phyloP scores from a whole-genome alignment of 2,329 filamentous ascomycete species.

The Amauroascus niger region DNA sequence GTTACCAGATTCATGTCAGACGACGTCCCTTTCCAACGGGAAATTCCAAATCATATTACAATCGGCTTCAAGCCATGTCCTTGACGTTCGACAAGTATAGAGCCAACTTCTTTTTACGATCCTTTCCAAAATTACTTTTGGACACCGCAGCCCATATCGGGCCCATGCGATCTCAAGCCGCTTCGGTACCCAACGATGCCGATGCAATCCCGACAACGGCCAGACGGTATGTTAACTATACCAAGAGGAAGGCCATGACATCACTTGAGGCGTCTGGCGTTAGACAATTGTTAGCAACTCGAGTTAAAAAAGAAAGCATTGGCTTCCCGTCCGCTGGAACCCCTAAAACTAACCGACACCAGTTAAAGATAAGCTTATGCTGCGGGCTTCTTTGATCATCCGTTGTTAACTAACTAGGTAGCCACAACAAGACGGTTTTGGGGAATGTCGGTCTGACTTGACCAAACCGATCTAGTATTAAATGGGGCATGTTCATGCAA shows the following conservation, averaged over 20 bases:
- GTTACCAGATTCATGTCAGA: neutral
- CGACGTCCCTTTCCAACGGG: neutral
- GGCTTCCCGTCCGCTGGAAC: conserved; percentile 2
- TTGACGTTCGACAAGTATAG: neutral
- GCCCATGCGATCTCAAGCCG: neutral
- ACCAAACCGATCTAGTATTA: conserved; percentile 10
- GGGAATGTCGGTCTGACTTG: conserved; percentile 12
- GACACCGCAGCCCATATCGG: neutral
- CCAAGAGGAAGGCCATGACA: conserved; percentile 8
- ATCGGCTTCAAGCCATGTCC: neutral
- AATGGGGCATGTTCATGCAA: conserved; percentile 12
- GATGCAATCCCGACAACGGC: neutral
- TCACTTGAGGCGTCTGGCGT: conserved; percentile 10
- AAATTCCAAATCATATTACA: neutral
- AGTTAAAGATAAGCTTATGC: conserved; percentile 6
- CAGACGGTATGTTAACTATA: no score
- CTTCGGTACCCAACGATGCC: conserved; percentile 12
- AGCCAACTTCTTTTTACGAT: neutral
- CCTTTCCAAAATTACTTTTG: neutral
- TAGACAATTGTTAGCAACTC: conserved; percentile 1
- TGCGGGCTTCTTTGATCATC: neutral
- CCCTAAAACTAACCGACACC: conserved; percentile 2
- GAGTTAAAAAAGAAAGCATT: neutral
- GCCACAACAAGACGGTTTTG: neutral
- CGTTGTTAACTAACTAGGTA: neutral